A percentile compares a stretch with the other conserved stretches of the same genome.
These are phyloP conservation scores for Malassezia obtusa DNA, from an alignment of 1,284 basidiomycete species.

Conservation along the genomic window DNA sequence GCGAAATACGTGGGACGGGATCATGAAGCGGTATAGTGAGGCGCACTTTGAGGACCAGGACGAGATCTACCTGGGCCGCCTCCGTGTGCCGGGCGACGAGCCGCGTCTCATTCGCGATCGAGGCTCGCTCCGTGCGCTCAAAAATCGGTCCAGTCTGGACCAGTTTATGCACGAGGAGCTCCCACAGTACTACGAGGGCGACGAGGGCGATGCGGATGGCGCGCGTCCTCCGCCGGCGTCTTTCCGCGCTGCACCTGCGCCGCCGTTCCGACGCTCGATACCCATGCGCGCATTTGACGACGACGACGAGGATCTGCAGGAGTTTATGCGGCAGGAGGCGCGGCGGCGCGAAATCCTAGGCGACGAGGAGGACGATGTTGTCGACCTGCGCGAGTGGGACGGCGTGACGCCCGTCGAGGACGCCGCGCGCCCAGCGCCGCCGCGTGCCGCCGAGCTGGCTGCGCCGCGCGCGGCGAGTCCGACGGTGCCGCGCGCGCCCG, in stretches of 20 bases:
- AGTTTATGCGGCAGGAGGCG: constrained; percentile 3
- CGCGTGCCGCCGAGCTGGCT: too few species aligned
- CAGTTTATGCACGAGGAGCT: constrained; percentile 41
- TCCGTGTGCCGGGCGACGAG: constrained; percentile 19
- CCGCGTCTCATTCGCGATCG: constrained; percentile 34
- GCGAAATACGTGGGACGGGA: constrained; percentile 40
- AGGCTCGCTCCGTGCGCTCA: constrained; percentile 28
- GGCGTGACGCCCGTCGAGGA: too few species aligned
- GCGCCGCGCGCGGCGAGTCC: too few species aligned
- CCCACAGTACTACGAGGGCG: constrained; percentile 6
- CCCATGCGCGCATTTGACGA: not conserved
- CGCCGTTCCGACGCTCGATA: not conserved
- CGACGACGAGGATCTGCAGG: not conserved
- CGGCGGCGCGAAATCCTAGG: constrained; percentile 1
- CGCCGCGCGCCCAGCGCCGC: too few species aligned
- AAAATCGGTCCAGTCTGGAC: constrained; percentile 29
- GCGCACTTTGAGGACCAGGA: constrained; percentile 41
- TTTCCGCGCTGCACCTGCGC: not conserved
- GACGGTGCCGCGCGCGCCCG: too few species aligned
- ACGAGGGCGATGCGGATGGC: not conserved
- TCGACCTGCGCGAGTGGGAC: not conserved
- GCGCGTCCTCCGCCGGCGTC: not conserved
- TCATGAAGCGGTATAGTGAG: constrained; percentile 39
- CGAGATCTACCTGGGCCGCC: constrained; percentile 42
- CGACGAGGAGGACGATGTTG: constrained; percentile 4